phyloP scores from a whole-genome alignment of 768 basidiomycete genomes.

The Kwoniella pini region DNA sequence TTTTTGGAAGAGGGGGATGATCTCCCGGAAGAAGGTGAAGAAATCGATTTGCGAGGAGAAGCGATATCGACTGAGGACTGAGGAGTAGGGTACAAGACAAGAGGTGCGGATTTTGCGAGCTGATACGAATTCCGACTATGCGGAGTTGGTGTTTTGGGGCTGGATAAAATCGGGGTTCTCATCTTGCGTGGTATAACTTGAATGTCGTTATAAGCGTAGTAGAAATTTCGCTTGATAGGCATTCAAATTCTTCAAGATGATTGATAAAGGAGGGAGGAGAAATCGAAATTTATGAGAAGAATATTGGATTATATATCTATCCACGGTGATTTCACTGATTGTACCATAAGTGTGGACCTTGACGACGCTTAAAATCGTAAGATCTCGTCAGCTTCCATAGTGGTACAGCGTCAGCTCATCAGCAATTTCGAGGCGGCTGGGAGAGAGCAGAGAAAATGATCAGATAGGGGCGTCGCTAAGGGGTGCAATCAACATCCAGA shows the following conservation, averaged over 20 bases:
- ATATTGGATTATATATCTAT: background rate
- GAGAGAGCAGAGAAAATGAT: no score
- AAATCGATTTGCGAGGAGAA: background rate
- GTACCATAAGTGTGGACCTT: background rate
- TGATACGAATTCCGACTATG: background rate
- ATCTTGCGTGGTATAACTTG: background rate
- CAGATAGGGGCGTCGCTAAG: no score
- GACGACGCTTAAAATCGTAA: background rate
- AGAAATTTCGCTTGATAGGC: background rate
- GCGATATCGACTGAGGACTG: background rate
- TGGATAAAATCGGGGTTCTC: background rate
- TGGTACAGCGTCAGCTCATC: background rate
- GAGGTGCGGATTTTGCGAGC: background rate
- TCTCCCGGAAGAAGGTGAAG: background rate
- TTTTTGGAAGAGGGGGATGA: background rate
- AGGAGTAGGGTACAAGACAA: background rate
- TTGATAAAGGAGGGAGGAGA: background rate
- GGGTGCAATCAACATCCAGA: no score
- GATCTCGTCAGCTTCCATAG: background rate
- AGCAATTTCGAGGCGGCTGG: no score
- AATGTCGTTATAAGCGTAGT: background rate
- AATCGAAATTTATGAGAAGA: background rate
- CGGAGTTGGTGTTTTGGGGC: slow-evolving; percentile 15
- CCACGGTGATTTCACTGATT: background rate
- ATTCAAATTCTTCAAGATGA: background rate